Base-by-base conservation (phyloP, 805 yeast genomes). In the Metschnikowia hibisci region DNA sequence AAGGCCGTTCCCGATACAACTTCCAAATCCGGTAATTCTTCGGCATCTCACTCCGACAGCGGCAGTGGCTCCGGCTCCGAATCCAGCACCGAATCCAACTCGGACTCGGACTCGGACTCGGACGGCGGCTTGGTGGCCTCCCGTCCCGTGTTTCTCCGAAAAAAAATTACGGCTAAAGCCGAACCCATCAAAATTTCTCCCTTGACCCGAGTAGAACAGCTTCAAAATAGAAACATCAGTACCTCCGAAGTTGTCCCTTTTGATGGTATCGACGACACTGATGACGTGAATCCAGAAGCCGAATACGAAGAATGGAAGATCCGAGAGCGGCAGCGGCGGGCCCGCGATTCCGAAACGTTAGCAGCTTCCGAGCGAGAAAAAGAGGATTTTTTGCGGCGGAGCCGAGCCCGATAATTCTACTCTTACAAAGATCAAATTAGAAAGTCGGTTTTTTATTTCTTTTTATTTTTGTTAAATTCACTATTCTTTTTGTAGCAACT, bases 201-300 rank as follows among this genome's bases (percentile, higher is more conserved):
- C 3, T 29, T 50, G 18, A 43, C 47, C 16, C 37, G 26, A 30
- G 55, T 54, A 9, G 55, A 50, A 26, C 45, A 42, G n/a, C 47
- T 34, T 12, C 52, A 41, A 16, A 38, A 34, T 14, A 31, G 44
- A 7, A 43, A 42, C 28, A n/a, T 43, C n/a, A 44, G 38, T 18
- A 27, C 48, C 7, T 16, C 41, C 13, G 48, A 47, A 16, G 38
- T 26, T 8, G 18, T 54, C 39, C 45, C 60, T 11, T 64, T 54
- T 38, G 64, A 61, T 41, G 70, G 69, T 1, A 54, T 62, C 0
- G 85, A 81, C 50, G 89, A 82, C 52, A 75, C 82, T 0, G 87
- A 82, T 51, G 80, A 73, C 28, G 30, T 75, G 4, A 80, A 80
- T 44, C 79, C 82, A 0, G 76, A 67, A 40, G 56, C 45, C 6